A percentile compares a stretch with the other conserved stretches of the same genome.
phyloP scores from a whole-genome alignment of 495 filamentous ascomycete species.

The Aspergillus coremiiformis region DNA sequence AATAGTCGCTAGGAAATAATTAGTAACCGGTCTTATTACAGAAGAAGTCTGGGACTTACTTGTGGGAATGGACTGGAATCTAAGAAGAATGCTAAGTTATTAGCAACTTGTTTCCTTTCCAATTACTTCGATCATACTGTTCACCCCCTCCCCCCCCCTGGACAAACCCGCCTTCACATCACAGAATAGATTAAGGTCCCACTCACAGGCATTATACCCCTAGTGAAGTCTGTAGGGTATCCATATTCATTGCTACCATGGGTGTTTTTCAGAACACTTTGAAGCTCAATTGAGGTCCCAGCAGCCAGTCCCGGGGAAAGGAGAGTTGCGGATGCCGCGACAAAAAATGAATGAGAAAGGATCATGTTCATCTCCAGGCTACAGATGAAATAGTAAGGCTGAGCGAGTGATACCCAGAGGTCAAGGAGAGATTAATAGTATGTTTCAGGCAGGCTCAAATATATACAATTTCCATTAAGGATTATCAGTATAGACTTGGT shows the following conservation, averaged over 20 bases:
- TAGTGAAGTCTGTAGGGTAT: slow-evolving; percentile 43
- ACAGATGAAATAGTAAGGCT: background rate
- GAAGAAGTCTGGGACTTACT: slow-evolving; percentile 19
- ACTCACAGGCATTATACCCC: slow-evolving; percentile 39
- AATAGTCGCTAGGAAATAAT: slow-evolving; percentile 32
- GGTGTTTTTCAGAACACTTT: slow-evolving; percentile 39
- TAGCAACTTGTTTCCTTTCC: slow-evolving; percentile 2
- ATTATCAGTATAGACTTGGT: background rate
- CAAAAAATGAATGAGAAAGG: slow-evolving; percentile 12
- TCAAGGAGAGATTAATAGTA: too few relatives aligned
- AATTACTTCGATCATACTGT: background rate
- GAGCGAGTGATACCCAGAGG: background rate
- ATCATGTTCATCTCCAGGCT: slow-evolving; percentile 6
- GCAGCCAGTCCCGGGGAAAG: slow-evolving; percentile 20
- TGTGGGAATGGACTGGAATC: slow-evolving; percentile 42
- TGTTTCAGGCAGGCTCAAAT: too few relatives aligned
- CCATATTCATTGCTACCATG: slow-evolving; percentile 33
- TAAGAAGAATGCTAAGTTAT: slow-evolving; percentile 15
- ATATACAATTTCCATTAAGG: too few relatives aligned
- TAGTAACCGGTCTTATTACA: background rate
- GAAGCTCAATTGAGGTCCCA: slow-evolving; percentile 28
- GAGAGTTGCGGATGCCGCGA: slow-evolving; percentile 20
- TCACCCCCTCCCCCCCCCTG: too few relatives aligned
- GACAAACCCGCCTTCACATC: background rate
- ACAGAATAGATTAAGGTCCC: background rate